Evolutionary conservation across 495 filamentous ascomycete genomes (phyloP).

Genomic region (Penicillium egyptiacum): DNA sequence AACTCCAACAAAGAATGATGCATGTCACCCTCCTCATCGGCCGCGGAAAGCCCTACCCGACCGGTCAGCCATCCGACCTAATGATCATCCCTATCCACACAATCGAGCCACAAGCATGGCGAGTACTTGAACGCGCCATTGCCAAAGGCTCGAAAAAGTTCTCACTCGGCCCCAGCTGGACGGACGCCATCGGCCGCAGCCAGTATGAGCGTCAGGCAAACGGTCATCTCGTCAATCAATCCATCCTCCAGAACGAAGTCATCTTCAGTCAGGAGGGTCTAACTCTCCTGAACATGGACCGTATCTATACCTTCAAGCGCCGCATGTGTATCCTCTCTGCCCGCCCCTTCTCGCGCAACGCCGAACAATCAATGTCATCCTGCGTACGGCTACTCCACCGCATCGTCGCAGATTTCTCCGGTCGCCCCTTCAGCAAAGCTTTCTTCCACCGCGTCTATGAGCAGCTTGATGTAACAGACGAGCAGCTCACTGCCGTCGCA

Average conservation of each 20-base stretch:
- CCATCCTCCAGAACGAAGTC: conserved; percentile 65
- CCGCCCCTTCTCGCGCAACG: conserved; percentile 26
- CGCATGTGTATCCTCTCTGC: conserved; percentile 58
- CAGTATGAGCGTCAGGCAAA: conserved; percentile 40
- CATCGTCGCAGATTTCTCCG: conserved; percentile 59
- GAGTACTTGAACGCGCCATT: conserved; percentile 40
- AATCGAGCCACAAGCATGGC: conserved; percentile 39
- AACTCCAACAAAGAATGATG: conserved; percentile 46
- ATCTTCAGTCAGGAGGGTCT: conserved; percentile 70
- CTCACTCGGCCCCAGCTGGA: conserved; percentile 47
- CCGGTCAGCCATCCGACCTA: conserved; percentile 42
- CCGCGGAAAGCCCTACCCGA: conserved; percentile 47
- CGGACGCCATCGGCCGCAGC: conserved; percentile 38
- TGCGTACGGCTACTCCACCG: conserved; percentile 59
- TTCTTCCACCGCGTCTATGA: conserved; percentile 63
- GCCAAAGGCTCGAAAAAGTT: conserved; percentile 47
- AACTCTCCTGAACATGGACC: conserved; percentile 66
- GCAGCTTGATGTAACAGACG: conserved; percentile 56
- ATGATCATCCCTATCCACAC: conserved; percentile 48
- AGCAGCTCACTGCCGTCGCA: conserved; percentile 56
- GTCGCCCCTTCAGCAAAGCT: conserved; percentile 56
- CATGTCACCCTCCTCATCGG: conserved; percentile 51
- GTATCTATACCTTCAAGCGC: conserved; percentile 71
- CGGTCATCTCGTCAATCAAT: conserved; percentile 61
- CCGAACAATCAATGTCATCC: conserved; percentile 47